These are phyloP conservation scores for Allomyces macrogynus DNA, from an alignment of 192 early-diverging fungal species.

Conservation along the genomic window DNA sequence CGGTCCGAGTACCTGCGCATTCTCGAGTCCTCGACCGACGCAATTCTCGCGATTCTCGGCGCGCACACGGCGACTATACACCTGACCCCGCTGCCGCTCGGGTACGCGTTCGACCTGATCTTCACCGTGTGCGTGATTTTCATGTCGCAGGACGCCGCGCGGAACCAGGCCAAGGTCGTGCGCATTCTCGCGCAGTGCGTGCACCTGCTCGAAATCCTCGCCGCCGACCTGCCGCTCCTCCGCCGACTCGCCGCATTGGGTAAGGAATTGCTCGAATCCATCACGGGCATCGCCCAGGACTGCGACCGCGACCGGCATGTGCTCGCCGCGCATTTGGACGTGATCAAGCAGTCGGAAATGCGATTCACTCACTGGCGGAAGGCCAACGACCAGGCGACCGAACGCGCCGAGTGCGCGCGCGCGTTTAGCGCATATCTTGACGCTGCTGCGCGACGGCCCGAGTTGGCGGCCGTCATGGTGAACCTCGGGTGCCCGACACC, in stretches of 20 bases:
- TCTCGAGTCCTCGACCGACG: background rate
- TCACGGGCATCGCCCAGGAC: background rate
- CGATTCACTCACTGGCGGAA: background rate
- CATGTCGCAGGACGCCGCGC: background rate
- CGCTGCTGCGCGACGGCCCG: no score
- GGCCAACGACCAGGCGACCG: background rate
- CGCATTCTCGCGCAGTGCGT: background rate
- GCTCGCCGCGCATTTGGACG: background rate
- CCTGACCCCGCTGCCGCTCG: background rate
- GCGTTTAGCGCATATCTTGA: no score
- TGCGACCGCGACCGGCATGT: background rate
- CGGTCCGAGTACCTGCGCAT: background rate
- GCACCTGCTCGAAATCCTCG: background rate
- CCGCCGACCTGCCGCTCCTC: background rate
- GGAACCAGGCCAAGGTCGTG: background rate
- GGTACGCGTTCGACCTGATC: background rate
- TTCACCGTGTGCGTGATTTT: slow-evolving; percentile 1
- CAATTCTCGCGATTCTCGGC: background rate
- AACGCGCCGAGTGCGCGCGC: no score
- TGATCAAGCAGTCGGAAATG: background rate
- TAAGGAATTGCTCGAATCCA: background rate
- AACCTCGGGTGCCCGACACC: no score
- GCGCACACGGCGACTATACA: background rate
- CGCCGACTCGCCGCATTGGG: background rate
- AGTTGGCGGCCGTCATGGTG: no score